Percentiles rank a stretch among this genome's conserved stretches.
phyloP scores from a whole-genome alignment of 2,329 filamentous ascomycete genomes.

The Aspergillus calidoustus region DNA sequence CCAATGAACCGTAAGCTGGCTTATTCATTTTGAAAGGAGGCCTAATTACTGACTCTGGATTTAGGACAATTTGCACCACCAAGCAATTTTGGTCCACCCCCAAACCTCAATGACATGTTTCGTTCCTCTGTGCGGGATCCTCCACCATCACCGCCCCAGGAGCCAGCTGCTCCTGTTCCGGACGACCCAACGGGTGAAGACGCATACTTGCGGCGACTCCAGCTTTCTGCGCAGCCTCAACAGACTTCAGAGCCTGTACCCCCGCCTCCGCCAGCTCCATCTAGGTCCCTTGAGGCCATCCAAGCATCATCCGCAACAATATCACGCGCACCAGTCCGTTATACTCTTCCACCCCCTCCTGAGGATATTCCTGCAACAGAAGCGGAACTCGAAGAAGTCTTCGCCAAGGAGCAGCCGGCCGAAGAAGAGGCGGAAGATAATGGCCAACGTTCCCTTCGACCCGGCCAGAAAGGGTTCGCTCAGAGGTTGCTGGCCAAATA shows the following conservation, averaged over 20 bases:
- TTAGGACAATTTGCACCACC: constrained; percentile 57
- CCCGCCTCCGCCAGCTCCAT: constrained; percentile 35
- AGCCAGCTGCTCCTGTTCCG: constrained; percentile 37
- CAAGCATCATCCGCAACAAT: constrained; percentile 63
- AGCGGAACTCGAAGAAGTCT: constrained; percentile 55
- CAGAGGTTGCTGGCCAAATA: constrained; percentile 90
- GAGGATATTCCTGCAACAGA: constrained; percentile 58
- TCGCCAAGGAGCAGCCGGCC: constrained; percentile 46
- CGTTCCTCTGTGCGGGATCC: constrained; percentile 22
- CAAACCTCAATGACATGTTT: constrained; percentile 44
- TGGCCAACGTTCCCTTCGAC: constrained; percentile 64
- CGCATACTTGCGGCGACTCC: constrained; percentile 31
- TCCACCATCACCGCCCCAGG: constrained; percentile 34
- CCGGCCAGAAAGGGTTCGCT: constrained; percentile 83
- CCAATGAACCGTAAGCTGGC: constrained; percentile 52
- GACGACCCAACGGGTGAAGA: constrained; percentile 31
- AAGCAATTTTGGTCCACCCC: constrained; percentile 57
- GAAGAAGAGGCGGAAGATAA: constrained; percentile 42
- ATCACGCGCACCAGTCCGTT: constrained; percentile 77
- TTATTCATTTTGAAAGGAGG: not conserved
- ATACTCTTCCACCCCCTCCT: constrained; percentile 60
- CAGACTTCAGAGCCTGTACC: constrained; percentile 31
- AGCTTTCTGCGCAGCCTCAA: constrained; percentile 27
- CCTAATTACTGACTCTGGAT: constrained; percentile 2
- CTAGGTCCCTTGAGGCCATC: constrained; percentile 45